Evolutionary conservation across 345 rosid species (phyloP), one percentile per base, ranked within the genome.

Genomic region (Gynandropsis gynandra): DNA sequence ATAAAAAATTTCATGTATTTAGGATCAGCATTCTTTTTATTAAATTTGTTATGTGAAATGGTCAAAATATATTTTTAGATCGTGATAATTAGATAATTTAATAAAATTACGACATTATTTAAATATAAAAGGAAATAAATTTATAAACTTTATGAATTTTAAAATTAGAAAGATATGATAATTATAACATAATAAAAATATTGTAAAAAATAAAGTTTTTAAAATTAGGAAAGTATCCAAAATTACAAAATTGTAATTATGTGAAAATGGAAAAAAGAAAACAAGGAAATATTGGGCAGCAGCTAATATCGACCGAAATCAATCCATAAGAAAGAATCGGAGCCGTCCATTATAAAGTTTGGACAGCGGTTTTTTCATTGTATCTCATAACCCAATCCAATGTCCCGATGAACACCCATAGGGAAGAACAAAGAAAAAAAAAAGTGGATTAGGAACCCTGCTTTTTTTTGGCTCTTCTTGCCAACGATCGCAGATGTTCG

Each of bases 331-430:
- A 58, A 58, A 32, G 6, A 66, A 68, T 67, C 64, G 19, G 44
- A 66, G 19, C 72, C 75, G 81, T 70, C 40, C 46, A 59, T 54
- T 36, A 33, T 16, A 12, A 27, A 50, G 9, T 64, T 75, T 14
- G 71, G 78, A 77, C 86, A 74, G 59, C 76, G 65, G 74, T 71
- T 73, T 42, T 50, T 56, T 33, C 55, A 59, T 66, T 61, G 52
- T n/a, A n/a, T 18, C 64, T 59, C 52, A 57, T 50, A 69, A 70
- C 64, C 76, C 58, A 68, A 76, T 67, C 60, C 52, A 44, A n/a
- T 52, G 57, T 67, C 32, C 62, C 60, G 57, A 64, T 36, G 62
- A 44, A 29, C 45, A 58, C 58, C 42, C 54, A 41, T 56, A 56
- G 50, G 45, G 7, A 20, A 14, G 42, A 9, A 55, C 7, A 36